Conservation (phyloP, 805 yeast species). For the Zygoascus ofunaensis region DNA sequence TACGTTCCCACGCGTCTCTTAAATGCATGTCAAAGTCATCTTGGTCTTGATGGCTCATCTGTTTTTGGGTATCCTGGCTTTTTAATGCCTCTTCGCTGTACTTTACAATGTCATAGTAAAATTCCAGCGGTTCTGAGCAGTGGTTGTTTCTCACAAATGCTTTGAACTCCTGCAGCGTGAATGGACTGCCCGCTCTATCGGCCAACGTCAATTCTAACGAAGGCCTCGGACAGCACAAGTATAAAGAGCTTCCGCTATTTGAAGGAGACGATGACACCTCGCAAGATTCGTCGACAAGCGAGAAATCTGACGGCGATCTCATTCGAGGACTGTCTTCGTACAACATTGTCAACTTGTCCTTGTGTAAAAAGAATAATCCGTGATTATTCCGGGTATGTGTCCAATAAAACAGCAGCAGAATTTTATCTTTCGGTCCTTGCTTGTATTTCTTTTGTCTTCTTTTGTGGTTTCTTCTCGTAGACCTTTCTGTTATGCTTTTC, state of each 20-base stretch:
- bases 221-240: background rate
- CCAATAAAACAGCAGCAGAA: too few relatives aligned
- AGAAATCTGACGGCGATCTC: too few relatives aligned
- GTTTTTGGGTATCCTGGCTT: background rate
- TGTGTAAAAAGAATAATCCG: too few relatives aligned
- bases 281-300: background rate
- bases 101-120: conserved; percentile 22
- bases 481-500: too few relatives aligned
- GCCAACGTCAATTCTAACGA: conserved; percentile 1
- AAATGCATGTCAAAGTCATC: background rate
- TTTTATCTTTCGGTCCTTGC: too few relatives aligned
- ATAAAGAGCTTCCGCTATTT: background rate
- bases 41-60: background rate
- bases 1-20: conserved; percentile 18
- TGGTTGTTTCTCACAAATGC: conserved; percentile 24
- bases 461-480: too few relatives aligned
- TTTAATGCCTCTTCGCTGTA: conserved; percentile 12
- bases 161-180: conserved; percentile 22
- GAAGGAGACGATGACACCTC: background rate
- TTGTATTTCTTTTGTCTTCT: too few relatives aligned
- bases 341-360: too few relatives aligned
- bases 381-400: too few relatives aligned
- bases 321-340: too few relatives aligned
- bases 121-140: conserved; percentile 27
- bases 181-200: conserved; percentile 19